A percentile compares a stretch with the other conserved stretches of the same genome.
Conservation (phyloP, 192 early-diverging fungal genomes). For the Rhizophagus clarus region DNA sequence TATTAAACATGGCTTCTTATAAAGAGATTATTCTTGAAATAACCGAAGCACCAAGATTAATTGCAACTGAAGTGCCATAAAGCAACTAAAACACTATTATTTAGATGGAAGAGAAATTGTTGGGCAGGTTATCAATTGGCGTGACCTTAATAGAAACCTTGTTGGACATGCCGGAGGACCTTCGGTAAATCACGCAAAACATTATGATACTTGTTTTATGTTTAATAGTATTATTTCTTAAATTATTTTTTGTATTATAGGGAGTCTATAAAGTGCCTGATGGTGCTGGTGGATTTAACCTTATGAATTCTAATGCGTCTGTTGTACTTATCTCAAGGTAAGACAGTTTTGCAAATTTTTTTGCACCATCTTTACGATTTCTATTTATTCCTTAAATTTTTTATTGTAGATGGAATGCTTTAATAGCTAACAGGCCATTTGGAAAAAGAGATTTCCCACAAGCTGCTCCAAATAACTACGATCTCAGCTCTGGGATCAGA, state of each 20-base stretch:
- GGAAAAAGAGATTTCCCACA: background rate
- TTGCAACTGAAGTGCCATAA: background rate
- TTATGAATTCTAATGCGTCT: background rate
- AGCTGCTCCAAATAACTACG: background rate
- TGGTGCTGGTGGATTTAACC: background rate
- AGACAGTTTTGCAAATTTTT: background rate
- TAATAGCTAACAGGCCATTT: background rate
- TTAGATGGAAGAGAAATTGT: constrained; percentile 22
- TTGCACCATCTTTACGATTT: background rate
- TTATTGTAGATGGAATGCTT: constrained; percentile 8
- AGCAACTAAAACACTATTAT: background rate
- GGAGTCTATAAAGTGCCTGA: constrained; percentile 11
- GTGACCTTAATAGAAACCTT: background rate
- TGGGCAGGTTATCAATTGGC: background rate
- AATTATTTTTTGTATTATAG: background rate
- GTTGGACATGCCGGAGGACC: background rate
- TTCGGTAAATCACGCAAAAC: background rate
- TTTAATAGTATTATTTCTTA: constrained; percentile 16
- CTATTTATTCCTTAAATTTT: background rate
- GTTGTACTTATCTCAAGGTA: background rate
- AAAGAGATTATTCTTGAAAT: background rate
- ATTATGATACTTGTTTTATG: constrained; percentile 21
- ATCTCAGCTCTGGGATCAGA: too few relatives aligned
- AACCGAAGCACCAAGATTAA: too few relatives aligned
- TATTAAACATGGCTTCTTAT: background rate